Evolutionary conservation across 1,284 basidiomycete species (phyloP).

Genomic region (Crucibulum cyathiforme): DNA sequence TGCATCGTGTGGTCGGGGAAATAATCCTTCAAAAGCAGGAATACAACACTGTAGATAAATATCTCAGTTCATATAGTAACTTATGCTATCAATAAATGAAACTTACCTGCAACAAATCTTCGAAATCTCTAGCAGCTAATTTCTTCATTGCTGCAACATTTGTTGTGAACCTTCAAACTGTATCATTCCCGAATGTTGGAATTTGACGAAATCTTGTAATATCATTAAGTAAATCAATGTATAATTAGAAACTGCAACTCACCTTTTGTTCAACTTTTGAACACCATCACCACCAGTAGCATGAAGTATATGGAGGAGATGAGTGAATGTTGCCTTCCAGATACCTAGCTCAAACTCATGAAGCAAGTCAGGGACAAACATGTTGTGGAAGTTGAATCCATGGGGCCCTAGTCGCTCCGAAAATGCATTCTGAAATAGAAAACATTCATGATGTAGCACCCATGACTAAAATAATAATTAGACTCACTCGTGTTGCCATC

Average conservation of each 20-base stretch:
- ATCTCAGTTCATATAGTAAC: not conserved
- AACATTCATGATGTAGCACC: not conserved
- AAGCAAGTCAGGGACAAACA: conserved; percentile 24
- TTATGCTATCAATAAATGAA: not conserved
- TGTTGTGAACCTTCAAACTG: conserved; percentile 8
- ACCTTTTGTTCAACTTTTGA: conserved; percentile 19
- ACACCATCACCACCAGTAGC: conserved; percentile 10
- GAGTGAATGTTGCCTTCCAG: conserved; percentile 24
- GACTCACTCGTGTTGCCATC: conserved; percentile 12
- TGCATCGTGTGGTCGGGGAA: conserved; percentile 29
- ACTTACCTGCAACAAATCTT: conserved; percentile 37
- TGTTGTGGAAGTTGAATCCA: conserved; percentile 20
- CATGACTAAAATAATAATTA: not conserved
- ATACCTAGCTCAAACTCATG: conserved; percentile 32
- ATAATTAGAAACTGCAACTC: not conserved
- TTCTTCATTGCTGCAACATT: conserved; percentile 17
- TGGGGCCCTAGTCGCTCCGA: conserved; percentile 8
- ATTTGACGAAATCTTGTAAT: conserved; percentile 21
- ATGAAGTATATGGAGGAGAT: conserved; percentile 26
- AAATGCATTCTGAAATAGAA: conserved; percentile 24
- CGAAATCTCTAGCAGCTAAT: conserved; percentile 37
- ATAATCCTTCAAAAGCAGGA: conserved; percentile 41
- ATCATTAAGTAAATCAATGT: not conserved
- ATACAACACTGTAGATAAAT: conserved; percentile 27
- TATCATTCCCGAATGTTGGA: conserved; percentile 23